These are phyloP conservation scores for Strigomonas oncopelti DNA, from an alignment of 208 protist genomes.

Conservation along the genomic window DNA sequence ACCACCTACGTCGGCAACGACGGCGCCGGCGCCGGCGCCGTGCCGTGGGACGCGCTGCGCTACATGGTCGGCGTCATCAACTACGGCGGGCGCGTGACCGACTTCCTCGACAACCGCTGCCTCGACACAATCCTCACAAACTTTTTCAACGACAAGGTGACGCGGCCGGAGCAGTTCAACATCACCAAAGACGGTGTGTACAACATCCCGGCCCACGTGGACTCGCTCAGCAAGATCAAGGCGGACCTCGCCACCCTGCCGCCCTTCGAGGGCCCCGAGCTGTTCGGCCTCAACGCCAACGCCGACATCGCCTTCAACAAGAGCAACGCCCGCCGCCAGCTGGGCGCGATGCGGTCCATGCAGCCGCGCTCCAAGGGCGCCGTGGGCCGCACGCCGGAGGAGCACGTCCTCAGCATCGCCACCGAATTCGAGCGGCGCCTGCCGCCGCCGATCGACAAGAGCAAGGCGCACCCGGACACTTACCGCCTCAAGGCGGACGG, in stretches of 20 bases:
- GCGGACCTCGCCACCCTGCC: conserved; percentile 85
- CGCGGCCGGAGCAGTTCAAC: conserved; percentile 59
- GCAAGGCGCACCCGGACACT: conserved; percentile 69
- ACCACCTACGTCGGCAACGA: conserved; percentile 63
- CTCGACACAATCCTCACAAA: conserved; percentile 66
- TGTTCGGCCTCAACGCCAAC: conserved; percentile 96
- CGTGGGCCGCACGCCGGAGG: conserved; percentile 50
- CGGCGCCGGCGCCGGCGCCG: conserved; percentile 17
- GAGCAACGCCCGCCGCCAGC: conserved; percentile 81
- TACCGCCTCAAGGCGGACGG: conserved; percentile 84
- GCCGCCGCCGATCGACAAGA: conserved; percentile 81
- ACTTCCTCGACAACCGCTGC: conserved; percentile 87
- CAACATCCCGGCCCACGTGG: conserved; percentile 73
- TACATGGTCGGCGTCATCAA: conserved; percentile 94
- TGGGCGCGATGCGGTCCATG: conserved; percentile 84
- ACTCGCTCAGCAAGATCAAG: conserved; percentile 52
- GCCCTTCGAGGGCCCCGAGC: conserved; percentile 88
- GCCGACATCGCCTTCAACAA: conserved; percentile 93
- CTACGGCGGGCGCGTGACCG: conserved; percentile 94
- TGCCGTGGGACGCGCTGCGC: conserved; percentile 85
- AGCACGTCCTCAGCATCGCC: conserved; percentile 77
- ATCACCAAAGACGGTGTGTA: conserved; percentile 85
- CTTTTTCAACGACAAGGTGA: conserved; percentile 75
- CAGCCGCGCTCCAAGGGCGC: conserved; percentile 81
- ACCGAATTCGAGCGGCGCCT: conserved; percentile 74